Evolutionary conservation across 192 early-diverging fungal species (phyloP), one percentile per base, ranked within the genome.

Genomic region (Coemansia sp.): DNA sequence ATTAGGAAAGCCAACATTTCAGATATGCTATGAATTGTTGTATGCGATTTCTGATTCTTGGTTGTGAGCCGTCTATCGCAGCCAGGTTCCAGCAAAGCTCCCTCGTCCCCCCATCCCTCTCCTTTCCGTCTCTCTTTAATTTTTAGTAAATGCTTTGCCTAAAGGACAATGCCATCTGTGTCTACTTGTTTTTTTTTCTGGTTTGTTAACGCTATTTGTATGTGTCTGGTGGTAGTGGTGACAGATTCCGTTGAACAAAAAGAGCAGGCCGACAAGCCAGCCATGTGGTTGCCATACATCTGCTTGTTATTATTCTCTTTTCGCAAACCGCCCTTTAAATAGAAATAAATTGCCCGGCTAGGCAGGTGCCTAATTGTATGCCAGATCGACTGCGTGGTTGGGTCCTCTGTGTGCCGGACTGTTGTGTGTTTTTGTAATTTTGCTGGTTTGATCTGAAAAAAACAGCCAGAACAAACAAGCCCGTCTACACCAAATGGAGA

Each of bases 221-320:
- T 5, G 45, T 48, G 14, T 48, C 14, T 15, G 3, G 45, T 15
- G 45, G 14, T 48, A 11, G 45, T 48, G 45, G 45, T 48, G 45
- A 15, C 45, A 8, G 45, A 48, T 4, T 48, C 17, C 11, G 17
- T 48, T 48, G 45, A 48, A 48, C 45, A 48, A 48, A 28, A 48
- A 48, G 45, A 48, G 12, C 17, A 15, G 39, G 2, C 22, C 2
- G 36, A 59, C 57, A 59, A 59, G 33, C 57, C 57, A 59, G 33
- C 57, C 57, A 59, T 59, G 57, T 59, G 57, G 57, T 59, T 36
- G 33, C 57, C 57, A 36, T 37, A 59, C 57, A 59, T 59, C 35
- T 37, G 11, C 34, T 12, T 9, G 17, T 3, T 15, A 36, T 56
- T 56, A 8, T 56, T 33, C 22, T 56, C 12, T 56, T 33, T 48